Evolutionary conservation across 2,329 filamentous ascomycete species (phyloP).

Genomic region (Graphilbum ipis-grandicollis): DNA sequence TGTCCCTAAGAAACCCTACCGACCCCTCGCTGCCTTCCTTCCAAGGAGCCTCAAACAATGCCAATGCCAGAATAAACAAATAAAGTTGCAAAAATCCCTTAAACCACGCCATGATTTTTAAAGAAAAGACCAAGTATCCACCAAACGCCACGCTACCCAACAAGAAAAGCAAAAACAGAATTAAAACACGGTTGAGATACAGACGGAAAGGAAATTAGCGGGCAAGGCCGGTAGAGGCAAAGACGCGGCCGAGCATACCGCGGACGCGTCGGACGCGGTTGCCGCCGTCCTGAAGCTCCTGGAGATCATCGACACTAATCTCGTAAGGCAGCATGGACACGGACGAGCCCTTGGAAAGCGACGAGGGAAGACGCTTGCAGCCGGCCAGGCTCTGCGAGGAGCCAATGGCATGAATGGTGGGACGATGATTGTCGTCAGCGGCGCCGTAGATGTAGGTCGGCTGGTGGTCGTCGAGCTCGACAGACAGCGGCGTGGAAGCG

Average conservation of each 20-base stretch:
- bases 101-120: no score
- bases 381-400: constrained; percentile 10
- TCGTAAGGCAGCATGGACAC: constrained; percentile 35
- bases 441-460: constrained; percentile 23
- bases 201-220: constrained; percentile 15
- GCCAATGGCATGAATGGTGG: constrained; percentile 20
- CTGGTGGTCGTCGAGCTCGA: constrained; percentile 17
- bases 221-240: constrained; percentile 22
- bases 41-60: no score
- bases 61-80: no score
- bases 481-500: constrained; percentile 30
- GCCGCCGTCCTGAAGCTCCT: constrained; percentile 27
- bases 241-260: constrained; percentile 36
- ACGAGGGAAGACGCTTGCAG: constrained; percentile 7
- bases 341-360: constrained; percentile 4
- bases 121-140: neutral
- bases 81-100: neutral
- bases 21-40: no score
- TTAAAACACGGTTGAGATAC: no score
- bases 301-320: constrained; percentile 33
- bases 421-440: constrained; percentile 29
- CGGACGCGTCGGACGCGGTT: constrained; percentile 30
- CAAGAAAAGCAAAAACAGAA: neutral
- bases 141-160: neutral
- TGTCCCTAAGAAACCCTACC: no score